Base-by-base conservation (phyloP, 2,329 filamentous ascomycete genomes). In the Ophiostoma fasciatum region DNA sequence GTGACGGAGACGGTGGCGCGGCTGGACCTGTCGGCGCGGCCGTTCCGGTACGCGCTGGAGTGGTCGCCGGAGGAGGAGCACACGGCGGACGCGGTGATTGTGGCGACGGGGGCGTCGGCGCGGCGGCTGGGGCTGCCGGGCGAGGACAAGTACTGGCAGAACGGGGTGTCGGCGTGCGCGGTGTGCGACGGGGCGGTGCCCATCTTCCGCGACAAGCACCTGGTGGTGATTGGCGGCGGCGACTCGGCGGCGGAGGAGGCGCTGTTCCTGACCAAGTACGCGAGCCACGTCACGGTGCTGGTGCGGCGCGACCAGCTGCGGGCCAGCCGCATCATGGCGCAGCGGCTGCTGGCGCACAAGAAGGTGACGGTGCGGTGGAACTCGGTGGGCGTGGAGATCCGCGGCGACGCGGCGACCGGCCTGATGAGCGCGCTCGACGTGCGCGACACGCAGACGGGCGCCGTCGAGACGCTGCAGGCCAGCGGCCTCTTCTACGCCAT, bases 201-300 rank as follows among this genome's bases (percentile, higher is more conserved):
- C 42, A 94, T 98, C 58, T 98, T 94, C 77, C 74, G 88, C 49
- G 84, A 94, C 60, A 93, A 94, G 70, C 88, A 82, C 8, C 68
- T 98, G 37, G 83, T 88, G 28, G 90, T 98, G 33, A 94, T 98
- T 45, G 90, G 90, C 45, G 92, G 90, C 45, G 90, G 90, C 51
- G 90, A 98, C 62, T 93, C 83, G 13, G 90, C 90, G 14, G 90
- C 92, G 20, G 92, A 98, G 63, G 90, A 98, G 71, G 85, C 87
- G 38, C 79, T 94, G 49, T 98, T 94, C 66, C 64, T 98, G 49
- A 94, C 90, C 43, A 98, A 96, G 69, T 98, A 96, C 64, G 90
- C 81, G 45, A 84, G 78, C 61, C 84, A 90, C 57, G 88, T 98
- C 43, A 93, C 82, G 15, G 90, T 98, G 6, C 71, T 98, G 25